Percentiles rank a stretch among this genome's conserved stretches.
Conservation (phyloP, 768 basidiomycete species). For the Trametes cinnabarina region DNA sequence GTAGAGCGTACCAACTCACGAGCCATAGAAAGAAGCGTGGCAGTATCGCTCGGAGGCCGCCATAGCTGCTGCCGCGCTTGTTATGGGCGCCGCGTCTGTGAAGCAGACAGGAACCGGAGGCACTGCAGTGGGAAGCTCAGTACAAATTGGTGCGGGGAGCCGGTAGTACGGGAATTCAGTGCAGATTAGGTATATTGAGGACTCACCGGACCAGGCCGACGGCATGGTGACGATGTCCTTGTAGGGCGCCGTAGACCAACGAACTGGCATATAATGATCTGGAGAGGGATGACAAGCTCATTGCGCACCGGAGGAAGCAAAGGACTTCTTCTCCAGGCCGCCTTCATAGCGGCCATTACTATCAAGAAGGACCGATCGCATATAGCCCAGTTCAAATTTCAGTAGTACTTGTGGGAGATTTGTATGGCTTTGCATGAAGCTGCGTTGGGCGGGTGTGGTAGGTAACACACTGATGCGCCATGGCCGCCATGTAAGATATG, state of each 20-base stretch:
- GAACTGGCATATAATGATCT: too few species aligned
- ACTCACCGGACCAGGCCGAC: neutral
- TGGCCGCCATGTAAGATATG: too few species aligned
- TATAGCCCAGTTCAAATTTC: too few species aligned
- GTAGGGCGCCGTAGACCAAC: neutral
- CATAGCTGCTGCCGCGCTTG: neutral
- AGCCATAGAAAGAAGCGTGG: neutral
- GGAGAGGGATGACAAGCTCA: too few species aligned
- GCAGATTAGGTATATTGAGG: neutral
- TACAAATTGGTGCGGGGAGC: constrained; percentile 8
- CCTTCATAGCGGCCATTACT: too few species aligned
- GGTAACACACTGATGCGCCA: too few species aligned
- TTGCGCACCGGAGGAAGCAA: too few species aligned
- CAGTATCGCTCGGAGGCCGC: constrained; percentile 8
- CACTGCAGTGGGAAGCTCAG: constrained; percentile 1
- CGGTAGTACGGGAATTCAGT: constrained; percentile 6
- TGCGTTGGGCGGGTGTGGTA: too few species aligned
- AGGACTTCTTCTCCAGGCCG: too few species aligned
- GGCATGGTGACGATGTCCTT: neutral
- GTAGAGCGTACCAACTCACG: neutral
- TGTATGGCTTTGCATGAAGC: too few species aligned
- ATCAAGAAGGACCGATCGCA: too few species aligned
- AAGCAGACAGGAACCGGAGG: neutral
- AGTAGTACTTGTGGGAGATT: too few species aligned
- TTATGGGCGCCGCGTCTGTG: neutral